phyloP scores from a whole-genome alignment of 208 protist genomes.

The Trypanosomatidae sp. region DNA sequence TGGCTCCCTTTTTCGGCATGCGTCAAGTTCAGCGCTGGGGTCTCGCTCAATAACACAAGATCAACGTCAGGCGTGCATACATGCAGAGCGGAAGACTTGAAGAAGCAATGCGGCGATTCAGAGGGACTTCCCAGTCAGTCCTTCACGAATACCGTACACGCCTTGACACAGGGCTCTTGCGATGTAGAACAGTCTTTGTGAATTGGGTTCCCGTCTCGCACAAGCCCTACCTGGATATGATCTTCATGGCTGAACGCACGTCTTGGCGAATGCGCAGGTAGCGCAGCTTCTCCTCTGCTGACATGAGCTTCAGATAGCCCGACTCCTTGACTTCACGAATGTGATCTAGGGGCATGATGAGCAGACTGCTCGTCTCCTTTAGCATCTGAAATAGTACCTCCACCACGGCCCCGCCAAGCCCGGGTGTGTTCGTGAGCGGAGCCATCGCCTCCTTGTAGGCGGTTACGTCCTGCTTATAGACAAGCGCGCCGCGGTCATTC shows the following conservation, averaged over 20 bases:
- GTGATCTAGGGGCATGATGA: conserved; percentile 82
- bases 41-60: not conserved
- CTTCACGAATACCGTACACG: not conserved
- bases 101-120: not conserved
- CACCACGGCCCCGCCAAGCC: conserved; percentile 80
- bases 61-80: not conserved
- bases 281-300: conserved; percentile 70
- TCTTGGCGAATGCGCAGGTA: conserved; percentile 84
- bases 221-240: conserved; percentile 35
- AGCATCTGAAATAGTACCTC: conserved; percentile 80
- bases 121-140: not conserved
- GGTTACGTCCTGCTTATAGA: conserved; percentile 91
- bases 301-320: conserved; percentile 71
- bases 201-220: not conserved
- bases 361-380: conserved; percentile 81
- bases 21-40: not conserved
- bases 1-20: not conserved
- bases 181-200: not conserved
- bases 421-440: conserved; percentile 67
- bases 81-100: not conserved
- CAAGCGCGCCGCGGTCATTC: conserved; percentile 72
- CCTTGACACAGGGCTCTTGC: not conserved
- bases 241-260: conserved; percentile 56
- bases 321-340: conserved; percentile 85
- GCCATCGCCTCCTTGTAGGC: conserved; percentile 85